Conservation (phyloP, 129 eudicot genomes). For the Saussurea involucrata region DNA sequence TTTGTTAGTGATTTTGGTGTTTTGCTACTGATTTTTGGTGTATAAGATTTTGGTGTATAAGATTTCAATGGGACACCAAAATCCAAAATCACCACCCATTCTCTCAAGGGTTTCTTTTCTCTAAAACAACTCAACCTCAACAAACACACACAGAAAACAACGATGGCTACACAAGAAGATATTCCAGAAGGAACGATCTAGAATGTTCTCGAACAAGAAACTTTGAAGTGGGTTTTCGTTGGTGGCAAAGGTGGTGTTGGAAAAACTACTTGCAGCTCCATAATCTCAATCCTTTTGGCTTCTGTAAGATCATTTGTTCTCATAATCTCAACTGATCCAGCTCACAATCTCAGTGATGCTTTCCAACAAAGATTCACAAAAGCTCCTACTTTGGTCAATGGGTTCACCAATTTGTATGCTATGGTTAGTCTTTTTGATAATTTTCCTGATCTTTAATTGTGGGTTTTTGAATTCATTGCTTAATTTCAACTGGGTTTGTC, state of each 20-base stretch:
- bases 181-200: constrained; percentile 67
- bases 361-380: no score
- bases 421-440: no score
- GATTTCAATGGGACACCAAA: no score
- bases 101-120: constrained; percentile 9
- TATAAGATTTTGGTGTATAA: no score
- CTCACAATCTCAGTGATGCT: no score
- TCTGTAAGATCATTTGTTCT: constrained; percentile 82
- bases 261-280: constrained; percentile 34
- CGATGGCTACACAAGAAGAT: constrained; percentile 46
- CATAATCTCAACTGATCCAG: no score
- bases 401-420: no score
- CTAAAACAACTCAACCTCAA: neutral
- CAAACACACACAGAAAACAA: neutral
- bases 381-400: no score
- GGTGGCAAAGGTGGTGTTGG: constrained; percentile 45
- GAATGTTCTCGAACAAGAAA: constrained; percentile 76
- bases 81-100: constrained; percentile 7
- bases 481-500: neutral
- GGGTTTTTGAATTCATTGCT: no score
- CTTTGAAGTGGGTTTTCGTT: constrained; percentile 62
- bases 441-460: no score
- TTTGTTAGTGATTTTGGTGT: no score
- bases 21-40: no score
- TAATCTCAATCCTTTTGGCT: constrained; percentile 37